Evolutionary conservation across 176 grass and related monocot genomes (phyloP).

Genomic region (Lolium perenne): DNA sequence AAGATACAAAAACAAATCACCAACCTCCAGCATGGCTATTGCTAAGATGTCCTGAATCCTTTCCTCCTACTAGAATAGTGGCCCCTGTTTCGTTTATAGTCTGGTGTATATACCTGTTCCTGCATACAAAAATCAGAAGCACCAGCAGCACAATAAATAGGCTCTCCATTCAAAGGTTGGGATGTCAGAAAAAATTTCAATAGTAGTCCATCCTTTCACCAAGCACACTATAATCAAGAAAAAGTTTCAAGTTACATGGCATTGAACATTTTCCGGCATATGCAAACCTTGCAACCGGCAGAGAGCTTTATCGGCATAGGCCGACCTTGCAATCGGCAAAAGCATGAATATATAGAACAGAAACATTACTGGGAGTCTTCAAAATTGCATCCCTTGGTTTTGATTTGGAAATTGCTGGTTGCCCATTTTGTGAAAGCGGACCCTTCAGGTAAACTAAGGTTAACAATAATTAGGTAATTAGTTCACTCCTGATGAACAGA

Average conservation of each 20-base stretch:
- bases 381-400: conserved; percentile 66
- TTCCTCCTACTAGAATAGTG: conserved; percentile 77
- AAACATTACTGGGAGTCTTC: conserved; percentile 55
- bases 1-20: conserved; percentile 42
- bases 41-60: conserved; percentile 51
- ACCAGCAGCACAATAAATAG: conserved; percentile 67
- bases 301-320: too few relatives aligned
- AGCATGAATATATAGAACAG: too few relatives aligned
- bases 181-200: conserved; percentile 81
- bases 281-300: too few relatives aligned
- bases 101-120: conserved; percentile 98
- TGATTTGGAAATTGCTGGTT: conserved; percentile 41
- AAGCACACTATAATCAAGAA: too few relatives aligned
- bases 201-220: conserved; percentile 44
- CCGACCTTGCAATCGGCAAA: too few relatives aligned
- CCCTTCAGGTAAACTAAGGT: conserved; percentile 11
- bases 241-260: too few relatives aligned
- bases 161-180: conserved; percentile 70
- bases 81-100: conserved; percentile 94
- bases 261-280: too few relatives aligned
- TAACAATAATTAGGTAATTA: neutral
- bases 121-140: conserved; percentile 62
- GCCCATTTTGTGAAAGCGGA: conserved; percentile 55
- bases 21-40: conserved; percentile 65
- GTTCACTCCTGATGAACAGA: neutral